Evolutionary conservation across 441 rosid genomes (phyloP), one percentile per base, ranked within the genome.

Genomic region (Sinapis alba): DNA sequence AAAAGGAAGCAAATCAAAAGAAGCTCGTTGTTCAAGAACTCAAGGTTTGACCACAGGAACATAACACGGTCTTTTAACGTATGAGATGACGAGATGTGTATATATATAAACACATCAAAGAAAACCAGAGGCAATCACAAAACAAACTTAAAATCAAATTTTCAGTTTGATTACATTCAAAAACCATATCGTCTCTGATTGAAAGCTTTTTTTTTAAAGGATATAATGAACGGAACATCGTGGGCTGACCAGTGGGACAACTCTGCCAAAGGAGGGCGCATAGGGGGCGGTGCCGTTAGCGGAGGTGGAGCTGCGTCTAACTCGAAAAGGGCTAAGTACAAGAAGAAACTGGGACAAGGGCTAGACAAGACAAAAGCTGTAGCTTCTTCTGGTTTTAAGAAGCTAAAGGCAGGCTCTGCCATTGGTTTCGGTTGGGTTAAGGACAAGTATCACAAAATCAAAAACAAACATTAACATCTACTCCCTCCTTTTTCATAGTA

Each of bases 11-110:
- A 62, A 75, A 69, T 59, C 61, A 54, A 54, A 20, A 28, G 12
- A 70, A 64, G 53, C 60, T 63, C 21, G 24, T 28, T 45, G 32
- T 38, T 43, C 30, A 56, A 38, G 80, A n/a, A 71, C 80, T 51
- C 73, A 77, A 59, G 9, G 6, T 77, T 71, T 77, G 80, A 77
- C 80, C 77, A 51, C 3, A 20, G 51, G 23, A 38, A 76, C 71
- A 34, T 62, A 38, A 76, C 71, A 34, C 68, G 72, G 32, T 65
- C 63, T 69, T 15, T 36, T 6, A 0, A 21, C 15, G 6, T 15
- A 28, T 19, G 20, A 38, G 27, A 24, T 38, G 47, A 38, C 47
- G 47, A 12, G 47, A 38, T 38, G 47, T 19, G 43, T 54, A 2
- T 21, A 13, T 69, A 77, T 77, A 65, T 65, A 77, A 65, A 34